Evolutionary conservation across 768 basidiomycete genomes (phyloP), one percentile per base, ranked within the genome.

Genomic region (Myochromella boudieri): DNA sequence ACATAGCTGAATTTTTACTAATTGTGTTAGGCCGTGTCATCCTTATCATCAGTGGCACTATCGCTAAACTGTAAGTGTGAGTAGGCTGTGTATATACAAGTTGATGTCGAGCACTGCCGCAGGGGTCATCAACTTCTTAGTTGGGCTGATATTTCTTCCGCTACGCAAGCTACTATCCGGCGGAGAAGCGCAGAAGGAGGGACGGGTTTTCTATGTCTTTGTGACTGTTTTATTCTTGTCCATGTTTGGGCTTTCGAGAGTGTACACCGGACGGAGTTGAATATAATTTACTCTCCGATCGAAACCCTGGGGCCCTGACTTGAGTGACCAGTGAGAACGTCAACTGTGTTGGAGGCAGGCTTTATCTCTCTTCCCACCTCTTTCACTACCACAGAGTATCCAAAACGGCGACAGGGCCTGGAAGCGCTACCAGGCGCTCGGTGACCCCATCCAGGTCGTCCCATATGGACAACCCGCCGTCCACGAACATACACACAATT

Each of bases 171-270:
- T 78, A 15, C 75, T 98, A 34, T 76, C 90, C 7, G 75, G 75
- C 2, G 83, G 80, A 1, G 74, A 78, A 41, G 65, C 65, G 41
- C 60, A 60, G 41, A 86, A 88, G 53, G 86, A 90, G 57, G 93
- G 93, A n/a, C 77, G 87, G 37, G 83, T 97, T 2, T 97, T 97
- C 62, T 95, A 86, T 57, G 68, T 95, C 3, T 97, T 95, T 59
- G 85, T 82, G 2, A 72, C 58, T 0, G 57, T 85, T 10, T 69
- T 95, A 39, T 65, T 68, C 44, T 41, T 63, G 26, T 68, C 69
- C 2, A 62, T 66, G 28, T 64, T 69, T 41, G 61, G 58, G 37
- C 51, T 77, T 36, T 70, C 68, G 37, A 63, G 65, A 52, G 48
- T 70, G 45, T 77, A 77, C 58, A 58, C 63, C 41, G 60, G 68